These are phyloP conservation scores for Solanum tarijense DNA, from an alignment of 257 asterid species.

Conservation along the genomic window DNA sequence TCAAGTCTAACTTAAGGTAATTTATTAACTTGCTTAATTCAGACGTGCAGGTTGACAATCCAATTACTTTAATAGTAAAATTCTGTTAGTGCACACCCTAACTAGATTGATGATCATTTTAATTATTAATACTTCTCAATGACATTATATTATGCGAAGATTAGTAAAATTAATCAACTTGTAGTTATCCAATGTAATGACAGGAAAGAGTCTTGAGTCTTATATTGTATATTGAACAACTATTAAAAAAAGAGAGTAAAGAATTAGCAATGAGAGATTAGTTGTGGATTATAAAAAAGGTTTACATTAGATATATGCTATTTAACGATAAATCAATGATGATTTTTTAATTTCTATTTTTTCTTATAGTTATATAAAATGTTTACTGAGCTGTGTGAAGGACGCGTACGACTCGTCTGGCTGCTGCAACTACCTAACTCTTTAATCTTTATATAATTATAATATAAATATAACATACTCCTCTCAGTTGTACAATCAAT, in stretches of 20 bases:
- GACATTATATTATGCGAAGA: neutral
- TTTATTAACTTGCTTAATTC: neutral
- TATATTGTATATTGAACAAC: neutral
- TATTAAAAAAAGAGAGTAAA: neutral
- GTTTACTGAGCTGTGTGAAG: neutral
- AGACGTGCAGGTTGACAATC: neutral
- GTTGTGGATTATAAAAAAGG: neutral
- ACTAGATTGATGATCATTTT: neutral
- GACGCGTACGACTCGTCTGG: neutral
- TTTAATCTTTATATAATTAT: too few species aligned
- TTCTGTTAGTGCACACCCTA: neutral
- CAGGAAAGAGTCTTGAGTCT: neutral
- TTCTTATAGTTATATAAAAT: neutral
- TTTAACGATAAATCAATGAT: neutral
- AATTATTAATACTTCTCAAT: neutral
- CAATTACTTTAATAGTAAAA: neutral
- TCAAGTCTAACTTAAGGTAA: neutral
- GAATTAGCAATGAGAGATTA: neutral
- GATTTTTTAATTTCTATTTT: neutral
- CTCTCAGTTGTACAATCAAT: neutral
- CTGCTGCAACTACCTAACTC: neutral
- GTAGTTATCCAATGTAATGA: neutral
- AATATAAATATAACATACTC: neutral
- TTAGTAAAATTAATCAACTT: neutral
- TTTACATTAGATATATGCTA: neutral